Percentiles rank a stretch among this genome's conserved stretches.
Evolutionary conservation across 768 basidiomycete species (phyloP).

Genomic region (Auricularia sp.): DNA sequence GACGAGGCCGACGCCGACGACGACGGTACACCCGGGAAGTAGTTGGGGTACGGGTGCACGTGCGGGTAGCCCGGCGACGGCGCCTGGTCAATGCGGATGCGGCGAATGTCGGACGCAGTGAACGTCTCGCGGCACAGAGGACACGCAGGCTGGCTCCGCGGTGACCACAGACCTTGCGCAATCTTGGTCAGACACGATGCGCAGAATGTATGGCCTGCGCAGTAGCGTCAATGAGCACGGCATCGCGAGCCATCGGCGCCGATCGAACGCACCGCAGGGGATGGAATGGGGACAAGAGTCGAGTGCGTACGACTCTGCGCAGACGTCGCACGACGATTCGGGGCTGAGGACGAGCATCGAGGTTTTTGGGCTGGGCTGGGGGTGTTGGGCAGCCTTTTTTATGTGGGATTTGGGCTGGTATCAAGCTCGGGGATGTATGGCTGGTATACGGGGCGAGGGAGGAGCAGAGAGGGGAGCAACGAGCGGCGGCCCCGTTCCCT

Average conservation of each 20-base stretch:
- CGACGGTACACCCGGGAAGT: slow-evolving; percentile 16
- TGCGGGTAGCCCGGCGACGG: slow-evolving; percentile 37
- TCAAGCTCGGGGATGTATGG: no score
- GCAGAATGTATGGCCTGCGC: slow-evolving; percentile 1
- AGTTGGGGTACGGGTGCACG: slow-evolving; percentile 1
- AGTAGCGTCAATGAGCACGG: slow-evolving; percentile 4
- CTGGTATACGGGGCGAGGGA: no score
- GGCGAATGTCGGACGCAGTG: slow-evolving; percentile 51
- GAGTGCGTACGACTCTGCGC: slow-evolving; percentile 54
- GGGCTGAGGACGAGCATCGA: slow-evolving; percentile 63
- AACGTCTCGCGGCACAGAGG: slow-evolving; percentile 61
- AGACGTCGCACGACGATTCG: slow-evolving; percentile 67
- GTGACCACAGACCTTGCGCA: slow-evolving; percentile 44
- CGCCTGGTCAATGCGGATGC: slow-evolving; percentile 74
- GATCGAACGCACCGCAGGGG: slow-evolving; percentile 54
- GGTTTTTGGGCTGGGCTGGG: neutral
- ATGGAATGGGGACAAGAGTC: slow-evolving; percentile 55
- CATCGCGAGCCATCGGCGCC: slow-evolving; percentile 9
- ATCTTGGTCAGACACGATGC: slow-evolving; percentile 7
- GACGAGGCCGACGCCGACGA: slow-evolving; percentile 49
- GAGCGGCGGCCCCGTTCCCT: no score
- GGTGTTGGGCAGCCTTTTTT: no score
- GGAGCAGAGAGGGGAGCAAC: no score
- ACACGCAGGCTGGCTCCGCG: slow-evolving; percentile 42
- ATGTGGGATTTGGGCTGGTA: no score